Evolutionary conservation across 2,329 filamentous ascomycete genomes (phyloP).

Genomic region (Periconia sp.): DNA sequence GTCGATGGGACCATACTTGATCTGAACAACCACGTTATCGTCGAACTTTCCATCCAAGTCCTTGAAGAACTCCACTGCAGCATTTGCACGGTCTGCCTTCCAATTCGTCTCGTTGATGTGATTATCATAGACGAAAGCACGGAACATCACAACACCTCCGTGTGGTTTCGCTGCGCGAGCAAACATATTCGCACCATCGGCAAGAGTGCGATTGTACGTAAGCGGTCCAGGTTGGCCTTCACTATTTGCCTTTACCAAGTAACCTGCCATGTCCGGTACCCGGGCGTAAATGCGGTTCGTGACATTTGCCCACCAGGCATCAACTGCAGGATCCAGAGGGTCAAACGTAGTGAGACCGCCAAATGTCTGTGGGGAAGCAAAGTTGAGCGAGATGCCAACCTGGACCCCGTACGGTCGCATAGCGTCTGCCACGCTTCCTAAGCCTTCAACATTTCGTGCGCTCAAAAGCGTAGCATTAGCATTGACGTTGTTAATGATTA

Average conservation of each 20-base stretch:
- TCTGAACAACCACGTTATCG: constrained; percentile 73
- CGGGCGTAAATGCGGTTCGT: constrained; percentile 65
- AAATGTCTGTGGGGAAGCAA: constrained; percentile 66
- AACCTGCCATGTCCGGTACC: constrained; percentile 72
- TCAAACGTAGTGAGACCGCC: constrained; percentile 67
- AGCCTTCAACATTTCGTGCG: constrained; percentile 63
- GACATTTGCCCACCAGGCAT: constrained; percentile 67
- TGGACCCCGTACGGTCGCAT: constrained; percentile 72
- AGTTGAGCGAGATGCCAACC: constrained; percentile 71
- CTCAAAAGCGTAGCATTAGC: constrained; percentile 66
- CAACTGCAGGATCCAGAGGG: constrained; percentile 65
- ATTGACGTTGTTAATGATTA: constrained; percentile 76
- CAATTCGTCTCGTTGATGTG: constrained; percentile 64
- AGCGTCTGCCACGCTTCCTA: constrained; percentile 67
- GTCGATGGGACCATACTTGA: constrained; percentile 77
- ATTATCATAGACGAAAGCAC: constrained; percentile 73
- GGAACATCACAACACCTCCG: constrained; percentile 80
- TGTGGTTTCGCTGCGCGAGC: constrained; percentile 90
- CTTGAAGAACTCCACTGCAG: constrained; percentile 71
- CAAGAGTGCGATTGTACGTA: constrained; percentile 72
- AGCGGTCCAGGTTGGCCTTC: constrained; percentile 74
- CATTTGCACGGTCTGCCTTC: constrained; percentile 72
- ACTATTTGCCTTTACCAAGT: constrained; percentile 73
- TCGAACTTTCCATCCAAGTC: constrained; percentile 70
- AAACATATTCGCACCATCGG: constrained; percentile 73